These are phyloP conservation scores for Phialophora tarda DNA, from an alignment of 2,329 filamentous ascomycete species.

Conservation along the genomic window DNA sequence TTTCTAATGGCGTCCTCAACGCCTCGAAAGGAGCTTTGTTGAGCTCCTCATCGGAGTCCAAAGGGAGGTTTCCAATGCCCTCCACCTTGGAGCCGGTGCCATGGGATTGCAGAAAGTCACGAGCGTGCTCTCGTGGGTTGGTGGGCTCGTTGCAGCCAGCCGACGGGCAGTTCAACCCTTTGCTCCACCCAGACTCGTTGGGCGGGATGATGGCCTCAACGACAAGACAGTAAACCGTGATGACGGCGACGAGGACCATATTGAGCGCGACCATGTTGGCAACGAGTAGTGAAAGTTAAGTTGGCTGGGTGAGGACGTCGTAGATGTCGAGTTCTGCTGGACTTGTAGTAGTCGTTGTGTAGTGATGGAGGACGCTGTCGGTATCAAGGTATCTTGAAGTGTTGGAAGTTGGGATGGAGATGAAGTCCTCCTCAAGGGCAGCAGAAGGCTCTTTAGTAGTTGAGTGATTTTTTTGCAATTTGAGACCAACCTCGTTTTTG, in stretches of 20 bases:
- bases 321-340: neutral
- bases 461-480: neutral
- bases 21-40: neutral
- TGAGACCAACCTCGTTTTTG: neutral
- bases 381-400: neutral
- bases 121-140: neutral
- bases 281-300: neutral
- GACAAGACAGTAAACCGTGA: neutral
- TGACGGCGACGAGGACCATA: neutral
- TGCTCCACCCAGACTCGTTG: neutral
- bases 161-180: neutral
- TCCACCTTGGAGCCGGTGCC: neutral
- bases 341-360: neutral
- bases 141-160: neutral
- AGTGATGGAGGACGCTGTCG: neutral
- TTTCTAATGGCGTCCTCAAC: neutral
- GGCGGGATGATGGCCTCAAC: neutral
- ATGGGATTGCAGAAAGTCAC: neutral
- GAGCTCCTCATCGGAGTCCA: neutral
- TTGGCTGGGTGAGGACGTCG: neutral
- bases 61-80: neutral
- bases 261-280: neutral
- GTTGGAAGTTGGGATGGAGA: neutral
- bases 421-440: neutral
- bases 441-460: neutral